Evolutionary conservation across 2,329 filamentous ascomycete genomes (phyloP).

Genomic region (Acrocalymma vagum): DNA sequence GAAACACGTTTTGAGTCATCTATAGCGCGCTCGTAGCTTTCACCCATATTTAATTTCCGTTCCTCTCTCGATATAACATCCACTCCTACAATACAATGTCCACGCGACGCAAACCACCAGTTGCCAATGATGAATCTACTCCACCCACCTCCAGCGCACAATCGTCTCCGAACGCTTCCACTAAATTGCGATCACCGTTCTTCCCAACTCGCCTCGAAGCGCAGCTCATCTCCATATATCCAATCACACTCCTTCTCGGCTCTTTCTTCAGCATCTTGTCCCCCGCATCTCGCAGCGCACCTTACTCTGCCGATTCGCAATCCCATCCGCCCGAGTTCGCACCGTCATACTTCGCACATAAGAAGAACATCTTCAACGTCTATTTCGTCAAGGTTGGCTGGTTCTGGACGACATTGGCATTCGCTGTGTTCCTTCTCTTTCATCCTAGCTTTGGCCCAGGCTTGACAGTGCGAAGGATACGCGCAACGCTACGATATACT

Average conservation of each 20-base stretch:
- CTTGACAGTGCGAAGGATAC: constrained; percentile 54
- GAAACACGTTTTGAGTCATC: not conserved
- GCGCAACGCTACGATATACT: constrained; percentile 73
- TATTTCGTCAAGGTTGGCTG: constrained; percentile 96
- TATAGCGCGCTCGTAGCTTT: not conserved
- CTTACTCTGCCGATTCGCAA: constrained; percentile 70
- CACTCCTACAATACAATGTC: constrained; percentile 32
- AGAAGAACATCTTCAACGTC: constrained; percentile 90
- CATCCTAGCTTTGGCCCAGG: constrained; percentile 67
- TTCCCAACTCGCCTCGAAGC: constrained; percentile 76
- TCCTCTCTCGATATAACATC: not conserved
- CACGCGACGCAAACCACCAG: constrained; percentile 36
- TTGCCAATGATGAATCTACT: constrained; percentile 22
- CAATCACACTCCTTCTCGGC: constrained; percentile 79
- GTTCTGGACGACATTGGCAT: constrained; percentile 85
- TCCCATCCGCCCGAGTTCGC: constrained; percentile 67
- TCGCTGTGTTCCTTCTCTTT: constrained; percentile 72
- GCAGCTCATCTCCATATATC: constrained; percentile 74
- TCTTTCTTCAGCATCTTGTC: constrained; percentile 82
- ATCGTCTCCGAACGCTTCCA: constrained; percentile 25
- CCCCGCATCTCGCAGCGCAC: constrained; percentile 69
- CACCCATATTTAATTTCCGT: constrained; percentile 2
- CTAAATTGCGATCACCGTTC: constrained; percentile 61
- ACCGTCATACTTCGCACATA: constrained; percentile 91
- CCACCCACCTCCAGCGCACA: constrained; percentile 30